Evolutionary conservation across 2,329 filamentous ascomycete genomes (phyloP), one percentile per base, ranked within the genome.

Genomic region (Neopestalotiopsis clavispora): DNA sequence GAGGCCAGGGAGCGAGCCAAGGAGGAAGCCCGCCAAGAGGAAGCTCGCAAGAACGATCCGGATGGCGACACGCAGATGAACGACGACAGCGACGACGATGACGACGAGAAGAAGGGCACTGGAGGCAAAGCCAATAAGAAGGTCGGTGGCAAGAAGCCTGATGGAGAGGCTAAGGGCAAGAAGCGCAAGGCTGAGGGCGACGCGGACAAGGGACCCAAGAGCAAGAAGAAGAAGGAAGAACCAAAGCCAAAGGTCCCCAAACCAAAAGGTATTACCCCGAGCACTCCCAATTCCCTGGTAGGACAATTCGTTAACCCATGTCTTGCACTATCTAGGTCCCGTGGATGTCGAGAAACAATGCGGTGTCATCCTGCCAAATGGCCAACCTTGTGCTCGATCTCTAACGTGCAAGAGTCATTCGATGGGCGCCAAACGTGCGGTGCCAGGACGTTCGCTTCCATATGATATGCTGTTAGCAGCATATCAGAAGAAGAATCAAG

Each of bases 401-500:
- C 82, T 98, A 69, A 98, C 95, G 0, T 98, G 95, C 85, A 98
- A 98, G 82, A 95, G 92, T 70, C 95, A 98, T 73, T 91, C 88
- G n/a, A 97, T 98, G 95, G 94, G 95, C 12, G 92, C 95, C 4
- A 98, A 98, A 81, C 88, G 95, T 74, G 92, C 92, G 0, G 95
- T 98, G 3, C 92, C 94, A 4, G 95, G 95, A 0, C 87, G 95
- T 70, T 96, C 93, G 59, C 82, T 97, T 69, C 95, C 95, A 1
- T 98, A 98, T 77, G 94, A 97, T 79, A 96, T 97, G 91, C 84
- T 98, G 52, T 86, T 98, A 49, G 91, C 92, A 14, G 91, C 92
- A 7, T 96, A 96, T 76, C 93, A 96, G 80, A 98, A 98, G 87
- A 98, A 98, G 86, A 99, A 99, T 76, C 96, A 98, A 80, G 96